Evolutionary conservation across 2,329 filamentous ascomycete genomes (phyloP).

Genomic region (Penicillium sp.): DNA sequence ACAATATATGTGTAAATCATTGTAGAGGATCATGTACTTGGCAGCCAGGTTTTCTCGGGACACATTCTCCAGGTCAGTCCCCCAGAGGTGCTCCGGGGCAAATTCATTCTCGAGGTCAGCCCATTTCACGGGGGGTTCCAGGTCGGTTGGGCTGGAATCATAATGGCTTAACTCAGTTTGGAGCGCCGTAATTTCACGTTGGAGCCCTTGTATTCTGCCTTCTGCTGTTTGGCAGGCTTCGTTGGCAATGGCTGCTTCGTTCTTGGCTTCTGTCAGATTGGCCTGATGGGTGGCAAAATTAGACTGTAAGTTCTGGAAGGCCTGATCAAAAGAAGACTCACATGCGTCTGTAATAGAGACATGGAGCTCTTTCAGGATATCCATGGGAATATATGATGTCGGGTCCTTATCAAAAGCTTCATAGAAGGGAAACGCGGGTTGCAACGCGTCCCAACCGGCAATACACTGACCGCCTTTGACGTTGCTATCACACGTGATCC

Average conservation of each 20-base stretch:
- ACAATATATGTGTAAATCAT: conserved; percentile 28
- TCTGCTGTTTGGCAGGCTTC: conserved; percentile 19
- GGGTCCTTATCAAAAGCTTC: neutral
- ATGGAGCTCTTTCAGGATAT: conserved; percentile 32
- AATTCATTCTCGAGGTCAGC: conserved; percentile 27
- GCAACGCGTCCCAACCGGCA: conserved; percentile 12
- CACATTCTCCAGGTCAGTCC: conserved; percentile 7
- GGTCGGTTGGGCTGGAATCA: conserved; percentile 12
- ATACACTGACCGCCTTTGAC: conserved; percentile 8
- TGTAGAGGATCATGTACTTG: conserved; percentile 36
- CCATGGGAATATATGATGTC: conserved; percentile 22
- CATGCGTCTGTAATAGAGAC: conserved; percentile 28
- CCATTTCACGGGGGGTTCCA: conserved; percentile 13
- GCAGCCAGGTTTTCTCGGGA: conserved; percentile 21
- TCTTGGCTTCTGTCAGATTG: conserved; percentile 23
- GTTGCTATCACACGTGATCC: conserved; percentile 4
- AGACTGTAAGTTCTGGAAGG: conserved; percentile 25
- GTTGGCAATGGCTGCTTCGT: conserved; percentile 17
- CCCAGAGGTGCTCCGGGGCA: conserved; percentile 25
- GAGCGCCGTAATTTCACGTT: conserved; percentile 22
- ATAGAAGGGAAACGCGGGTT: conserved; percentile 2
- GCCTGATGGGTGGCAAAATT: conserved; percentile 24
- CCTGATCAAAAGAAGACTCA: conserved; percentile 30
- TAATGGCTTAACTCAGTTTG: conserved; percentile 21
- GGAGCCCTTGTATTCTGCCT: conserved; percentile 21